Conservation (phyloP, 164 flowering plant species). For the Taxillus chinensis region DNA sequence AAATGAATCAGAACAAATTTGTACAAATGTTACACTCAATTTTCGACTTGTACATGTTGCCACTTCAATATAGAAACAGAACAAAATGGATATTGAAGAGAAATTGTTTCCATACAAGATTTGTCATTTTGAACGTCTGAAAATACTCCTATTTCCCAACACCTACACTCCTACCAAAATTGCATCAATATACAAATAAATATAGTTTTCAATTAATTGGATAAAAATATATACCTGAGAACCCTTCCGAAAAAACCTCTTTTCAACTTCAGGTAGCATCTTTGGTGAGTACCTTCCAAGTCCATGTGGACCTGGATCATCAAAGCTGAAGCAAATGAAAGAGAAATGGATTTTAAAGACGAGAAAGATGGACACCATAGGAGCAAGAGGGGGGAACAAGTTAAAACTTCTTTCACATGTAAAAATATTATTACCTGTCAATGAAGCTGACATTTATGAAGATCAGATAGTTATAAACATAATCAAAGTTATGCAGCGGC, state of each 20-base stretch:
- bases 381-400: neutral
- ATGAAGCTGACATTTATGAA: neutral
- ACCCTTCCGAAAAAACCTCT: neutral
- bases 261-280: constrained; percentile 3
- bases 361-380: neutral
- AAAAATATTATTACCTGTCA: neutral
- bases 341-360: neutral
- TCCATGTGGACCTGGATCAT: constrained; percentile 5
- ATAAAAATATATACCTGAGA: neutral
- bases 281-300: neutral
- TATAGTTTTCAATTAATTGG: too few species aligned
- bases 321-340: neutral
- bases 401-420: neutral
- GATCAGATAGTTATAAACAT: constrained; percentile 4
- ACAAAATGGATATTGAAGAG: too few species aligned
- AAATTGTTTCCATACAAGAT: too few species aligned
- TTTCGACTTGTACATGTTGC: too few species aligned
- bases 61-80: too few species aligned
- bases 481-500: constrained; percentile 3
- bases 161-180: too few species aligned
- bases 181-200: too few species aligned
- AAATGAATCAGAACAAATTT: too few species aligned
- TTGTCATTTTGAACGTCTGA: too few species aligned
- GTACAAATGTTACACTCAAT: too few species aligned
- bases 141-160: too few species aligned